These are phyloP conservation scores for Aspergillus persii DNA, from an alignment of 2,329 filamentous ascomycete genomes.

Conservation along the genomic window DNA sequence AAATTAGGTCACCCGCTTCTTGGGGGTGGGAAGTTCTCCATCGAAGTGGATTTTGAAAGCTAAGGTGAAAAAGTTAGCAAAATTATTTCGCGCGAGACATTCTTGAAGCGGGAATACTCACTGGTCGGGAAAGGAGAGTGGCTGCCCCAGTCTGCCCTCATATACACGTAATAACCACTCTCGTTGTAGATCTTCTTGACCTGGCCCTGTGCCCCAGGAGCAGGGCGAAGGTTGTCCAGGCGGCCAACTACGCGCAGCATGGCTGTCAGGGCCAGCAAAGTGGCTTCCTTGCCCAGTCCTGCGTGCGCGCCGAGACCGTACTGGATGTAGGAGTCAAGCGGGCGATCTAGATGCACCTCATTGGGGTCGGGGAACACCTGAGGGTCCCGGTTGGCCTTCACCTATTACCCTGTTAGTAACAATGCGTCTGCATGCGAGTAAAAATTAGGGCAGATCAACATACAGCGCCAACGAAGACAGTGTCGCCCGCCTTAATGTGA, in stretches of 20 bases:
- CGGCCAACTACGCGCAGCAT: constrained; percentile 67
- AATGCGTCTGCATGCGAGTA: background rate
- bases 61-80: constrained; percentile 22
- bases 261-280: constrained; percentile 61
- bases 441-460: constrained; percentile 5
- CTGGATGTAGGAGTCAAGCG: constrained; percentile 63
- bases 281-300: constrained; percentile 61
- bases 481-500: constrained; percentile 55
- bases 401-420: constrained; percentile 21
- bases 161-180: constrained; percentile 59
- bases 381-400: constrained; percentile 55
- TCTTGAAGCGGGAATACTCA: constrained; percentile 20
- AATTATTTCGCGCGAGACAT: too few species aligned
- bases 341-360: constrained; percentile 61
- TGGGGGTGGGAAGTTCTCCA: constrained; percentile 30
- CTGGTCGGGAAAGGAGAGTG: constrained; percentile 52
- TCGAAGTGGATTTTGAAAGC: constrained; percentile 48
- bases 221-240: constrained; percentile 59
- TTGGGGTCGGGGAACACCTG: constrained; percentile 61
- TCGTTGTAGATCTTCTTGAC: constrained; percentile 62
- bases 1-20: constrained; percentile 10
- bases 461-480: constrained; percentile 64
- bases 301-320: constrained; percentile 63
- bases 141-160: constrained; percentile 64
- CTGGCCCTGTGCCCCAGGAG: constrained; percentile 62